Percentiles rank a stretch among this genome's conserved stretches.
Evolutionary conservation across 805 yeast species (phyloP).

Genomic region (Zygotorulaspora florentina): DNA sequence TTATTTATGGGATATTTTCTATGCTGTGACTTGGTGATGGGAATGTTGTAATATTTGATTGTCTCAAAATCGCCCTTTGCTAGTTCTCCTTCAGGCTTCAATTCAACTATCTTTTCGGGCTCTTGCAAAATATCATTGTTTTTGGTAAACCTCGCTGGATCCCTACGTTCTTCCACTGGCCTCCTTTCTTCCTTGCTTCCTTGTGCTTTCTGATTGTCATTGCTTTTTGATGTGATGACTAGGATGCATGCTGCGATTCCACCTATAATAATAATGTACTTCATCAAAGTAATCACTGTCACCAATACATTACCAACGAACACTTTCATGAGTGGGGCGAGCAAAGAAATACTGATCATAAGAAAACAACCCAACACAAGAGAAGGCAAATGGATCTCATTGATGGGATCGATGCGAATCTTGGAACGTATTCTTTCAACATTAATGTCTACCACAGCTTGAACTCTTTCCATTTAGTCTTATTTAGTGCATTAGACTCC

Average conservation of each 20-base stretch:
- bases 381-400: conserved; percentile 25
- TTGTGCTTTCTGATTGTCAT: conserved; percentile 1
- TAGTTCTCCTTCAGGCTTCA: conserved; percentile 2
- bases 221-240: conserved; percentile 11
- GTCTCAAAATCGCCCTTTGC: conserved; percentile 19
- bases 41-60: conserved; percentile 26
- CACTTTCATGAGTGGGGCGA: conserved; percentile 24
- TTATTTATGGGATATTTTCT: conserved; percentile 6
- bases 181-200: conserved; percentile 1
- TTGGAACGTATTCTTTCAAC: conserved; percentile 6
- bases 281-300: conserved; percentile 20
- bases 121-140: not conserved
- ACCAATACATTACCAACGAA: conserved; percentile 27
- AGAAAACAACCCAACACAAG: conserved; percentile 23
- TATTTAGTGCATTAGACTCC: not conserved
- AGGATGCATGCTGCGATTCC: conserved; percentile 17
- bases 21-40: conserved; percentile 20
- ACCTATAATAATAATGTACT: conserved; percentile 22
- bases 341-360: conserved; percentile 13
- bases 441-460: conserved; percentile 9
- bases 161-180: not conserved
- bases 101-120: not conserved
- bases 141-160: not conserved
- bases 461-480: conserved; percentile 12
- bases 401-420: conserved; percentile 12